Evolutionary conservation across 345 rosid genomes (phyloP), one percentile per base, ranked within the genome.

Genomic region (Murraya koenigii): DNA sequence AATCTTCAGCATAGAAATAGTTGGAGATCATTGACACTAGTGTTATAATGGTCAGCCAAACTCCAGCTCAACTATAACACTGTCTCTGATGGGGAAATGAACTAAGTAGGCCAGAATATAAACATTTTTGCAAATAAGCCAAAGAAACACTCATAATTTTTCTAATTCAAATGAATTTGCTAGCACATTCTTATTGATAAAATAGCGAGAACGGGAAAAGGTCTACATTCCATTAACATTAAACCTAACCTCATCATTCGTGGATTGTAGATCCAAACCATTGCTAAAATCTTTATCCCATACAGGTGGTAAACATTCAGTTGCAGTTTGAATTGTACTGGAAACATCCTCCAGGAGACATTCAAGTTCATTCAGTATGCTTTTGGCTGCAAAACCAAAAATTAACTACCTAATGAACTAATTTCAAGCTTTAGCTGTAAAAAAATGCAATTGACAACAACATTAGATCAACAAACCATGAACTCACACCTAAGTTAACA

Each of bases 281-380:
- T 81, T 83, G 49, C 65, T 4, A 61, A 66, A 26, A 20, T 84
- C 89, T 36, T 56, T 72, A 80, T 76, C 84, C 72, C 35, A 38
- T 75, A 52, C 68, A 47, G 80, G 67, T 70, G 83, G 68, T 55
- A 79, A 74, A 62, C 79, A 69, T 56, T 66, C 64, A 82, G 80
- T 76, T 13, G 82, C 83, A 60, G 87, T 77, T 80, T 85, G 85
- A 59, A 91, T 66, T 3, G 80, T 77, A 52, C 17, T 44, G 69
- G 85, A 54, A 55, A 87, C 88, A 74, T 87, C 93, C 67, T 81
- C 86, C 71, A 90, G 72, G 61, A 84, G 89, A 65, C 63, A 30
- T 59, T 93, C 83, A 7, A 91, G 86, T 74, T 90, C 93, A n/a
- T 73, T 77, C n/a, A 91, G 74, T 58, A 91, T 78, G 77, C 77